phyloP scores from a whole-genome alignment of 2,329 filamentous ascomycete genomes.

The Phyllosticta citribraziliensis region DNA sequence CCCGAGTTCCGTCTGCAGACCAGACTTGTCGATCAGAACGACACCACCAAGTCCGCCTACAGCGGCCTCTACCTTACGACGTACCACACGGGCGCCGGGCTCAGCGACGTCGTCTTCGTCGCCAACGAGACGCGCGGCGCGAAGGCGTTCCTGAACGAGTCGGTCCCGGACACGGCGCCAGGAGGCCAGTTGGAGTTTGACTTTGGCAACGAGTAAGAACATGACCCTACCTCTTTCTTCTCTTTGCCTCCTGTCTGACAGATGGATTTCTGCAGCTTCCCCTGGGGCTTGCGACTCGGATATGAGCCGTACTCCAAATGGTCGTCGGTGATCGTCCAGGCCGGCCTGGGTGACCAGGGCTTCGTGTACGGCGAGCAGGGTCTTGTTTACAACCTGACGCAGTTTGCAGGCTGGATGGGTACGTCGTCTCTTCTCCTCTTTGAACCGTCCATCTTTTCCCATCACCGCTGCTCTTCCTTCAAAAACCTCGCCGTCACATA shows the following conservation, averaged over 20 bases:
- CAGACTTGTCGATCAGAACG: slow-evolving; percentile 2
- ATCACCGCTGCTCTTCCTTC: not conserved
- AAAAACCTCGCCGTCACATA: not conserved
- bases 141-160: slow-evolving; percentile 10
- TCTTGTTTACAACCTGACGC: slow-evolving; percentile 2
- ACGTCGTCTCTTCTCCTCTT: not conserved
- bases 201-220: slow-evolving; percentile 8
- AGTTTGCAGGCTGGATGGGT: slow-evolving; percentile 12
- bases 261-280: not conserved
- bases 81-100: slow-evolving; percentile 11
- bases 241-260: not conserved
- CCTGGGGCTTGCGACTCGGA: slow-evolving; percentile 4
- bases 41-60: slow-evolving; percentile 5
- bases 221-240: not conserved
- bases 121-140: not conserved
- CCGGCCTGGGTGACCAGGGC: slow-evolving; percentile 9
- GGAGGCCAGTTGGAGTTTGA: slow-evolving; percentile 8
- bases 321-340: slow-evolving; percentile 8
- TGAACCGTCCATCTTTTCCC: not conserved
- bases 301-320: slow-evolving; percentile 10
- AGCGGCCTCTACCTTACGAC: slow-evolving; percentile 10
- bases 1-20: slow-evolving; percentile 5
- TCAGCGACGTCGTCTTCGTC: slow-evolving; percentile 10
- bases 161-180: not conserved
- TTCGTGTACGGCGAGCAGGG: slow-evolving; percentile 3